Conservation (phyloP, 164 flowering plant genomes). For the Vitis amurensis region DNA sequence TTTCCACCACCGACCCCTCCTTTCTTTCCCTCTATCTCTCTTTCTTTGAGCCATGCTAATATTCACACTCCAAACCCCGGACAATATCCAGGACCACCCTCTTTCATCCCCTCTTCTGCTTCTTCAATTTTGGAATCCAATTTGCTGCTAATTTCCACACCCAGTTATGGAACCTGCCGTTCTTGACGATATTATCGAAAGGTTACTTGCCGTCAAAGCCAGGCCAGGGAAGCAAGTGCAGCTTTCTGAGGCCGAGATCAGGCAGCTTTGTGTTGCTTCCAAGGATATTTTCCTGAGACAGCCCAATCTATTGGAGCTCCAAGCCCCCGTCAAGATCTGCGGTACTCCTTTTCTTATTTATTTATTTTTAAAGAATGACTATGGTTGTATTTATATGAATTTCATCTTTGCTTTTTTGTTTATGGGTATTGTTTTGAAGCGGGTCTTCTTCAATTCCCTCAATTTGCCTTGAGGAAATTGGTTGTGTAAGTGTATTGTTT, state of each 20-base stretch:
- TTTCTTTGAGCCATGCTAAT: too few species aligned
- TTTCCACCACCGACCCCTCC: too few species aligned
- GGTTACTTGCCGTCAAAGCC: constrained; percentile 41
- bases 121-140: neutral
- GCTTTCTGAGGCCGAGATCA: constrained; percentile 54
- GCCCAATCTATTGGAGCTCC: constrained; percentile 62
- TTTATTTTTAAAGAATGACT: constrained; percentile 1
- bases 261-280: constrained; percentile 50
- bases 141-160: neutral
- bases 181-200: constrained; percentile 37
- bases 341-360: constrained; percentile 24
- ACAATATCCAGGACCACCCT: too few species aligned
- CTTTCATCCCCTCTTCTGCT: neutral
- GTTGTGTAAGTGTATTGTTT: neutral
- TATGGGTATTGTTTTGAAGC: neutral
- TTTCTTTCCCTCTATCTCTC: too few species aligned
- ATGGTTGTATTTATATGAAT: neutral
- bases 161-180: constrained; percentile 21
- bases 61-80: too few species aligned
- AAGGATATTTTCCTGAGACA: constrained; percentile 50
- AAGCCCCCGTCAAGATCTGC: constrained; percentile 66
- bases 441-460: neutral
- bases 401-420: neutral
- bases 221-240: constrained; percentile 52
- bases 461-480: neutral